Percentiles rank a stretch among this genome's conserved stretches.
Evolutionary conservation across 1,139 yeast species (phyloP).

Genomic region (Ogataea hybrid): DNA sequence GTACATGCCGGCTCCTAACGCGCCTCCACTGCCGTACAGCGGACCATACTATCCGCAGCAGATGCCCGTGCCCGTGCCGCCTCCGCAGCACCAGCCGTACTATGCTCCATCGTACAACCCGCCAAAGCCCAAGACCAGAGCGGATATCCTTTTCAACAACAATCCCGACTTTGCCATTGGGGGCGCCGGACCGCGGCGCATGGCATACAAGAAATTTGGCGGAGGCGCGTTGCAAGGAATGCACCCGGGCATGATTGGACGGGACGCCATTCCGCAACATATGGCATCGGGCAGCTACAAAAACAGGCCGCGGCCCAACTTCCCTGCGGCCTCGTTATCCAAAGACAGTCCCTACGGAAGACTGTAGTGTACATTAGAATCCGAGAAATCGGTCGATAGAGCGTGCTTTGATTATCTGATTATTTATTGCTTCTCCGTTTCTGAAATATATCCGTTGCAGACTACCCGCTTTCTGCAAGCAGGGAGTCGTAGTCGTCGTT

Average conservation of each 20-base stretch:
- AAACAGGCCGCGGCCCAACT: slow-evolving; percentile 16
- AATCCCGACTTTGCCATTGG: slow-evolving; percentile 28
- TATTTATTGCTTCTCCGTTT: slow-evolving; percentile 7
- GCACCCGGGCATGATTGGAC: slow-evolving; percentile 10
- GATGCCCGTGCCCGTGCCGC: slow-evolving; percentile 1
- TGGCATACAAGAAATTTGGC: slow-evolving; percentile 25
- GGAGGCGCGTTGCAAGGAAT: slow-evolving; percentile 17
- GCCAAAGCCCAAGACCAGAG: slow-evolving; percentile 16
- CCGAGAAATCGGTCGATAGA: slow-evolving; percentile 1
- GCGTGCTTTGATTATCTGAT: slow-evolving; percentile 1
- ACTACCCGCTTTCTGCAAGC: slow-evolving; percentile 7
- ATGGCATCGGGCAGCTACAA: slow-evolving; percentile 19
- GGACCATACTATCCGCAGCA: slow-evolving; percentile 19
- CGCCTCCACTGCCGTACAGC: slow-evolving; percentile 13
- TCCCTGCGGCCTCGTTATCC: slow-evolving; percentile 20
- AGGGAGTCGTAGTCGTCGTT: slow-evolving; percentile 2
- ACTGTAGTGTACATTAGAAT: slow-evolving; percentile 14
- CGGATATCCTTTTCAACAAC: slow-evolving; percentile 26
- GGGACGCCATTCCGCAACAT: slow-evolving; percentile 17
- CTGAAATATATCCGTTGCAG: slow-evolving; percentile 7
- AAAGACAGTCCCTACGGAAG: slow-evolving; percentile 31
- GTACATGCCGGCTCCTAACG: slow-evolving; percentile 8
- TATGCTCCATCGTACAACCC: slow-evolving; percentile 11
- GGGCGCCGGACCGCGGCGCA: slow-evolving; percentile 6
- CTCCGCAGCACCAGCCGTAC: slow-evolving; percentile 13